phyloP scores from a whole-genome alignment of 495 filamentous ascomycete species.

The Lophium mytilinum region DNA sequence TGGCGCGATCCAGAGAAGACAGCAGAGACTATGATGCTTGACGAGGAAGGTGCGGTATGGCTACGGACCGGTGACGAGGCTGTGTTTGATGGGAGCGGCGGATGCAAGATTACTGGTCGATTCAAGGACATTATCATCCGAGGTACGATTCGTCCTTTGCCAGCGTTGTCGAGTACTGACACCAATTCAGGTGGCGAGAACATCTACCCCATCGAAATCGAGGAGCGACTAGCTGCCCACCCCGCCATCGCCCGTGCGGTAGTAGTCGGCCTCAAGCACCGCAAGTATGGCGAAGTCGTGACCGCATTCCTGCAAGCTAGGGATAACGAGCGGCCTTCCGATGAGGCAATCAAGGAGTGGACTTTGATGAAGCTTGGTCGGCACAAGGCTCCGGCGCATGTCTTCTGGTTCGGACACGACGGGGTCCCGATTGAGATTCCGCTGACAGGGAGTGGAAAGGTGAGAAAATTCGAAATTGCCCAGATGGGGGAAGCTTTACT shows the following conservation, averaged over 20 bases:
- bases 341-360: conserved; percentile 51
- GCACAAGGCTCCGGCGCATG: conserved; percentile 58
- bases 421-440: conserved; percentile 45
- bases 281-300: conserved; percentile 60
- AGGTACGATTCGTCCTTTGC: conserved; percentile 22
- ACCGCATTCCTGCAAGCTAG: conserved; percentile 48
- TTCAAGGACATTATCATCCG: conserved; percentile 62
- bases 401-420: conserved; percentile 58
- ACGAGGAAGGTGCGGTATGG: conserved; percentile 54
- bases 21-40: conserved; percentile 50
- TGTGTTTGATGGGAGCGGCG: conserved; percentile 54
- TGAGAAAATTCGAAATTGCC: conserved; percentile 44
- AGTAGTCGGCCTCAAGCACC: conserved; percentile 55
- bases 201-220: conserved; percentile 65
- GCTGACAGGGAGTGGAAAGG: conserved; percentile 63
- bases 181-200: conserved; percentile 19
- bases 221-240: conserved; percentile 55
- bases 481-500: too few species aligned
- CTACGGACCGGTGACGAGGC: conserved; percentile 65
- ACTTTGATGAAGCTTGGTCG: conserved; percentile 51
- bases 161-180: background rate
- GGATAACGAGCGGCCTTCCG: conserved; percentile 30
- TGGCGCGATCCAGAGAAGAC: conserved; percentile 66
- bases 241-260: conserved; percentile 47
- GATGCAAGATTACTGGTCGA: conserved; percentile 55